These are phyloP conservation scores for Jatropha curcas DNA, from an alignment of 345 rosid species.

Conservation along the genomic window DNA sequence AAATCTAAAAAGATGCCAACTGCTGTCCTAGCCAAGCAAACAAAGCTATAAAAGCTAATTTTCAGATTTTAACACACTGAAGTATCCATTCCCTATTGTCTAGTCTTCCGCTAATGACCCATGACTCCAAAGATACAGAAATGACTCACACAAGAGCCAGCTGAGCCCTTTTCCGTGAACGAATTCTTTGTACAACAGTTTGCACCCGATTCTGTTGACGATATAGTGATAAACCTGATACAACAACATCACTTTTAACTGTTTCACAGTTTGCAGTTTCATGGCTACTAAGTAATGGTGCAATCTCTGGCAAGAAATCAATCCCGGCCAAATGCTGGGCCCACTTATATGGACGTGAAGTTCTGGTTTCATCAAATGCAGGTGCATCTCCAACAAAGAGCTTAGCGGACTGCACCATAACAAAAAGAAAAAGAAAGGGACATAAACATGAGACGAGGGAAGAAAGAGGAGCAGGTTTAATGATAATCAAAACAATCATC, in stretches of 20 bases:
- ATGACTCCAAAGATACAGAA: slow-evolving; percentile 43
- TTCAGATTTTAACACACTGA: slow-evolving; percentile 25
- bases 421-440: slow-evolving; percentile 17
- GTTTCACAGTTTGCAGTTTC: slow-evolving; percentile 50
- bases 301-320: slow-evolving; percentile 82
- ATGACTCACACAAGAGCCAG: slow-evolving; percentile 79
- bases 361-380: slow-evolving; percentile 58
- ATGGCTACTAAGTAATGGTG: slow-evolving; percentile 56
- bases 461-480: neutral
- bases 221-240: slow-evolving; percentile 57
- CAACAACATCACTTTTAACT: slow-evolving; percentile 45
- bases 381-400: slow-evolving; percentile 56
- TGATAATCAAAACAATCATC: neutral
- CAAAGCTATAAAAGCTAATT: slow-evolving; percentile 18
- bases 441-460: neutral
- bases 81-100: slow-evolving; percentile 19
- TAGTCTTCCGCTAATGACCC: slow-evolving; percentile 30
- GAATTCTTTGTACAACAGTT: slow-evolving; percentile 72
- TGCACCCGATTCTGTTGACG: slow-evolving; percentile 72
- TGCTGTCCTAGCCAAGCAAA: slow-evolving; percentile 26
- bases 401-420: slow-evolving; percentile 70
- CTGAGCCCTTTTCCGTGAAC: slow-evolving; percentile 64
- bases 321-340: slow-evolving; percentile 94
- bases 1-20: slow-evolving; percentile 19
- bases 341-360: slow-evolving; percentile 88